Evolutionary conservation across 2,329 filamentous ascomycete genomes (phyloP), one percentile per base, ranked within the genome.

Genomic region (Aspergillus sp.): DNA sequence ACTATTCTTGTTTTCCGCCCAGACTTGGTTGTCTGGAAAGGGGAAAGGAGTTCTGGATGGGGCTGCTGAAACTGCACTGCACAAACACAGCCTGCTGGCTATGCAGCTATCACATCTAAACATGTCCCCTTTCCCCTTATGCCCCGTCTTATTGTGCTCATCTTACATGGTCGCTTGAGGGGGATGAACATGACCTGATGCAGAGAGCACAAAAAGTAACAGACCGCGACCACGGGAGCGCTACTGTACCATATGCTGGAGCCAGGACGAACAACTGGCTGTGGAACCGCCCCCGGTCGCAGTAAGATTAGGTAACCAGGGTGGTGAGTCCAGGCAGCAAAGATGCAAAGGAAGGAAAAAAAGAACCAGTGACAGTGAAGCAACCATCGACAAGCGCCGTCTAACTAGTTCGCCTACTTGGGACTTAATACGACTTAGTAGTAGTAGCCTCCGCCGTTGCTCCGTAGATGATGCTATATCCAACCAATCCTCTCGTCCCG

Each of bases 211-310:
- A 42, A 42, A 41, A 11, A 42, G 39, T 17, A n/a, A 25, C 44
- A 48, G 44, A 25, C 23, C n/a, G 23, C 11, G 41, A 44, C 39
- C 39, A 23, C 44, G 47, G 47, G 47, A 49, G 47, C 27, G 27
- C 47, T 50, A 32, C 15, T 50, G 47, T 50, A 50, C 47, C 47
- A 32, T 36, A 15, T 48, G 50, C 27, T 32, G 38, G 21, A 44
- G 21, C 25, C 41, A 41, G 57, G 19, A 21, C 58, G 60, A 54
- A 62, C 62, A 64, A 60, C 62, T 64, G 59, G 54, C 59, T 64
- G 62, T 64, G 59, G 59, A 62, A 64, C 62, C 52, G 3, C 51
- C 15, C 51, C 32, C 21, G 19, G 32, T 39, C 51, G 36, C 51
- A 54, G 51, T 32, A 8, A 50, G 47, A 50, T 50, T 50, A 50